Percentiles rank a stretch among this genome's conserved stretches.
Evolutionary conservation across 2,329 filamentous ascomycete species (phyloP).

Genomic region (Aspergillus costaricaensis): DNA sequence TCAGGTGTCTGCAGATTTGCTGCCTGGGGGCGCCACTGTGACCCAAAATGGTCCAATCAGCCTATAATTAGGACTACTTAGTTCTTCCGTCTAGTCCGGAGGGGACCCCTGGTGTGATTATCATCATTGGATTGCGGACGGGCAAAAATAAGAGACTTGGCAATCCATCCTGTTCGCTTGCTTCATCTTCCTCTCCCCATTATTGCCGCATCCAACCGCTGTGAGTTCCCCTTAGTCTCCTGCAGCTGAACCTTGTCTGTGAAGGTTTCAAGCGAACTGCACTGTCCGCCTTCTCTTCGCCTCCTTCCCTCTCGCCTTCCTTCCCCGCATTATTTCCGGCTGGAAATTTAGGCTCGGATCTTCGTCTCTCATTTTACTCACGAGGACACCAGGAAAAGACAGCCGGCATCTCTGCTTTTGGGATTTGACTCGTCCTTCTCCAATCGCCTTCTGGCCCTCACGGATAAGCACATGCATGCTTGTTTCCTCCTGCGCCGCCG

Average conservation of each 20-base stretch:
- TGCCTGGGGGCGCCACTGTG: not conserved
- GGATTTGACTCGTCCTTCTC: slow-evolving; percentile 8
- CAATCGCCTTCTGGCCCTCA: slow-evolving; percentile 10
- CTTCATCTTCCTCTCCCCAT: not conserved
- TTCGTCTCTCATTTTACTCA: slow-evolving; percentile 3
- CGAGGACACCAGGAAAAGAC: not conserved
- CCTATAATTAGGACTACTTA: not conserved
- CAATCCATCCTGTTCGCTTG: not conserved
- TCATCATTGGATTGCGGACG: not conserved
- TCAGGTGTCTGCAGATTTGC: not conserved
- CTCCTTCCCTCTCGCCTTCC: slow-evolving; percentile 2
- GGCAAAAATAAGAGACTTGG: not conserved
- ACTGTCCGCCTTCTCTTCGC: slow-evolving; percentile 7
- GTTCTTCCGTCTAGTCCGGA: not conserved
- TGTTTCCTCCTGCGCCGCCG: slow-evolving; percentile 31
- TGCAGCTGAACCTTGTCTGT: not conserved
- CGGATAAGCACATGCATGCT: slow-evolving; percentile 39
- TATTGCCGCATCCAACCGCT: not conserved
- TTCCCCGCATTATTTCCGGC: slow-evolving; percentile 10
- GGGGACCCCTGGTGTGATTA: not conserved
- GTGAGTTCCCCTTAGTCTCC: not conserved
- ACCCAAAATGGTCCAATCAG: not conserved
- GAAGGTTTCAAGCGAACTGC: not conserved
- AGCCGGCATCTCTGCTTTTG: not conserved
- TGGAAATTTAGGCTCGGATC: slow-evolving; percentile 5